Evolutionary conservation across 257 asterid genomes (phyloP), one percentile per base, ranked within the genome.

Genomic region (Hygrophila difformis): DNA sequence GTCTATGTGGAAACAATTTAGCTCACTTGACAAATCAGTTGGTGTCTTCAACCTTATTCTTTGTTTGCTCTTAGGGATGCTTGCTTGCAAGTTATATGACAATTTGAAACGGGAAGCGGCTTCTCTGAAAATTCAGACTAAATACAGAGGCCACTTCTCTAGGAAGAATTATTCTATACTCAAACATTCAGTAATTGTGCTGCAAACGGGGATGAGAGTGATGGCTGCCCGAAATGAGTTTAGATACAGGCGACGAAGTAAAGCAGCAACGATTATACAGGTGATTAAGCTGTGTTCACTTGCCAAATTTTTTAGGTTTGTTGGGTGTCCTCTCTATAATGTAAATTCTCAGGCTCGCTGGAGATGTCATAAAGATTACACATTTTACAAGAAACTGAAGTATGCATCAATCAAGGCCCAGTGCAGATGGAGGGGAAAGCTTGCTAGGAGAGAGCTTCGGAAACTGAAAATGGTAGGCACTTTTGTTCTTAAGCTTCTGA

Each of bases 401-500:
- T 62, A 62, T 63, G 93, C 94, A 62, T 42, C 93, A 16, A 54
- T 76, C 49, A 51, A 68, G 49, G 72, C 87, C 42, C 98, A 91
- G 63, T 69, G 92, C 65, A 76, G 82, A 65, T 91, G 96, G 96
- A 85, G 94, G 73, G 91, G 88, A 59, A 64, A 69, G 62, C 63
- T 69, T 55, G 98, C 84, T 21, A 68, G 78, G 65, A 78, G 49
- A 72, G 94, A 85, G 76, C 89, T 91, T 60, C 78, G 78, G 44
- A 64, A 72, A 61, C 69, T 82, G 56, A 85, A 80, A 79, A 67
- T 77, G 97, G 97, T 87, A 70, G 33, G 59, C 31, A 14, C 53
- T 15, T 19, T 22, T 57, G 7, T 47, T 47, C 43, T 45, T 24
- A 44, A 11, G 18, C 8, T 42, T n/a, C 19, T 37, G 36, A n/a